These are phyloP conservation scores for Yamadazyma diospyri DNA, from an alignment of 1,139 yeast genomes.

Conservation along the genomic window DNA sequence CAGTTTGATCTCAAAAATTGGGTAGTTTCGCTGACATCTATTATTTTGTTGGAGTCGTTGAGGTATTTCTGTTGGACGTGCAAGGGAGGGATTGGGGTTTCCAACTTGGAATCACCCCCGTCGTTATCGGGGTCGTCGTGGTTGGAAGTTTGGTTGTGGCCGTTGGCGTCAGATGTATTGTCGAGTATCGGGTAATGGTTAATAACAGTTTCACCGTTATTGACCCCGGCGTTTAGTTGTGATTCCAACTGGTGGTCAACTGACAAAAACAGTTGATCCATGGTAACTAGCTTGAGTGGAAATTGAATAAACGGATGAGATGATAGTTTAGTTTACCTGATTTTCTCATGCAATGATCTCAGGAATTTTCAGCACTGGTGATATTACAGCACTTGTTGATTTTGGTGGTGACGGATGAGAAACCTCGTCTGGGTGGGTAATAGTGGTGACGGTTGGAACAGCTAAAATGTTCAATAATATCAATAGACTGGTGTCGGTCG, in stretches of 20 bases:
- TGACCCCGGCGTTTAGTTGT: constrained; percentile 10
- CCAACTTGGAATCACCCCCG: constrained; percentile 14
- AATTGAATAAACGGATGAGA: too few species aligned
- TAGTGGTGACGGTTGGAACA: background rate
- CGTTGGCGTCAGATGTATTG: background rate
- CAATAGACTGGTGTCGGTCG: too few species aligned
- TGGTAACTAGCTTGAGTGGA: too few species aligned
- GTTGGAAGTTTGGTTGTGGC: background rate
- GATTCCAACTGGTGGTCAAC: constrained; percentile 27
- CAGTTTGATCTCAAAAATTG: constrained; percentile 28
- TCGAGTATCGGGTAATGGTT: background rate
- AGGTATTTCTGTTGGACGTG: constrained; percentile 39
- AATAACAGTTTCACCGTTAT: constrained; percentile 1
- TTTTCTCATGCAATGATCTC: too few species aligned
- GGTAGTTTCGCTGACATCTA: constrained; percentile 9
- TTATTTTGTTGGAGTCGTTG: constrained; percentile 21
- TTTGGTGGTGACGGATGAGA: too few species aligned
- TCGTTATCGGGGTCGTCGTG: too few species aligned
- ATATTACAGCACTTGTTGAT: too few species aligned
- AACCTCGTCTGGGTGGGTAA: background rate
- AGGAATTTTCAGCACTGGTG: too few species aligned
- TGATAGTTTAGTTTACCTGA: too few species aligned
- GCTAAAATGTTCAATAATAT: too few species aligned
- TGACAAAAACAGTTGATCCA: constrained; percentile 37
- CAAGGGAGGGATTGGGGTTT: constrained; percentile 45